phyloP scores from a whole-genome alignment of 345 rosid species.

The Hevea brasiliensis region DNA sequence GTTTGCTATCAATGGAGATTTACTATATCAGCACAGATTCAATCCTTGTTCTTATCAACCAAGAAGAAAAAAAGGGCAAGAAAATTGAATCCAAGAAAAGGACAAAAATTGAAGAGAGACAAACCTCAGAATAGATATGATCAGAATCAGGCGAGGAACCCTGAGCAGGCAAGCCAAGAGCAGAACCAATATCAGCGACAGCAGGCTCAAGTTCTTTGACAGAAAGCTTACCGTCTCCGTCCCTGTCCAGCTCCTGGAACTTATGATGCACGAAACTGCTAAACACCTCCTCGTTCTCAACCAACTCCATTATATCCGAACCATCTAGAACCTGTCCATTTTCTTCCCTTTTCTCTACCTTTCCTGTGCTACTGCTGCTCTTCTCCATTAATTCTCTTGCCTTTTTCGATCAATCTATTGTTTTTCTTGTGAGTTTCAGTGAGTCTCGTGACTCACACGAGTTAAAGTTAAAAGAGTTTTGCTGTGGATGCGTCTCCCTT shows the following conservation, averaged over 20 bases:
- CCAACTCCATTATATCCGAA: conserved; percentile 88
- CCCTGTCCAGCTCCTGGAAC: conserved; percentile 73
- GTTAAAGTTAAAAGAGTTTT: no score
- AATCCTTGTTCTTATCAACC: no score
- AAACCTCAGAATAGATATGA: conserved; percentile 81
- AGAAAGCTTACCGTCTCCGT: conserved; percentile 79
- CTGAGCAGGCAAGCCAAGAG: conserved; percentile 83
- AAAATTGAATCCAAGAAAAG: not conserved
- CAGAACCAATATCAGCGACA: conserved; percentile 72
- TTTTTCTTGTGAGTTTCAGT: conserved; percentile 28
- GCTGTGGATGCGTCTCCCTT: no score
- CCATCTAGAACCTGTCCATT: conserved; percentile 56
- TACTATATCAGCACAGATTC: no score
- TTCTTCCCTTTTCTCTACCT: conserved; percentile 15
- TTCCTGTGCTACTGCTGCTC: not conserved
- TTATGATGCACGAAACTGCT: conserved; percentile 72
- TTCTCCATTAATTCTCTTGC: conserved; percentile 35
- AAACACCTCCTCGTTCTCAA: conserved; percentile 78
- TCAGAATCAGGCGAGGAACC: conserved; percentile 84
- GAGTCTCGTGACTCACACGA: no score
- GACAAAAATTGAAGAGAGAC: not conserved
- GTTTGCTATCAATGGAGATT: no score
- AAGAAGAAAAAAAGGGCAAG: no score
- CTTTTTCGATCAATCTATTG: not conserved
- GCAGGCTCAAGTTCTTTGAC: conserved; percentile 86